Conservation (phyloP, 306 rosid species). For the Senna tora region DNA sequence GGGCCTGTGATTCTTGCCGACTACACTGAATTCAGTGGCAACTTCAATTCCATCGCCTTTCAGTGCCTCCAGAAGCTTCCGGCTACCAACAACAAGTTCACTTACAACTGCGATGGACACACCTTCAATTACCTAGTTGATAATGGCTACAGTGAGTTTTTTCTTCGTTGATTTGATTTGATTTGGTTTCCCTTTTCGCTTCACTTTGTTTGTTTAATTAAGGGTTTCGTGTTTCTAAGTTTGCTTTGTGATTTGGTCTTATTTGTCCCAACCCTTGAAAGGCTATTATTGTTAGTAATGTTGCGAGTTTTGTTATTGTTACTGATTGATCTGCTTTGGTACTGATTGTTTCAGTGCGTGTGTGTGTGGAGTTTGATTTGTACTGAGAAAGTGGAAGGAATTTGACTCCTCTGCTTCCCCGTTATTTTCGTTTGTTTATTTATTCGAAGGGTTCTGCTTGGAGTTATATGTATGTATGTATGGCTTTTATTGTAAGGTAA, state of each 20-base stretch:
- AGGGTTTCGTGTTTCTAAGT: not conserved
- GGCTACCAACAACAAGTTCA: constrained; percentile 71
- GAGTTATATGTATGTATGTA: not conserved
- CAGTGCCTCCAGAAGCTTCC: constrained; percentile 84
- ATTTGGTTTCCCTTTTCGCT: not conserved
- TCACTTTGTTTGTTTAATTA: not conserved
- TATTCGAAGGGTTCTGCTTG: not conserved
- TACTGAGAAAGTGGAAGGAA: not conserved
- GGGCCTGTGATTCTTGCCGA: constrained; percentile 74
- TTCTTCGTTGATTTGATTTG: not conserved
- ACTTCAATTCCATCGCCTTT: constrained; percentile 73
- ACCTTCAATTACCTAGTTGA: constrained; percentile 77
- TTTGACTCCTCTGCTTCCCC: not conserved
- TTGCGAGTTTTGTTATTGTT: not conserved
- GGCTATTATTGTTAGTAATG: not conserved
- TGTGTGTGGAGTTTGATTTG: not conserved
- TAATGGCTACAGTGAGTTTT: constrained; percentile 63
- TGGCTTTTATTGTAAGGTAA: not conserved
- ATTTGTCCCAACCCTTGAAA: not conserved
- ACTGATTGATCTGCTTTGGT: constrained; percentile 1
- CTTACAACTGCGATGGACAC: constrained; percentile 74
- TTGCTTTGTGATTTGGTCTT: not conserved
- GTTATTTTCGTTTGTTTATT: constrained; percentile 1
- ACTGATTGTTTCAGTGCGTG: not conserved
- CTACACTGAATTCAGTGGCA: constrained; percentile 76